phyloP scores from a whole-genome alignment of 2,329 filamentous ascomycete species.

The Calonectria fujianensis region DNA sequence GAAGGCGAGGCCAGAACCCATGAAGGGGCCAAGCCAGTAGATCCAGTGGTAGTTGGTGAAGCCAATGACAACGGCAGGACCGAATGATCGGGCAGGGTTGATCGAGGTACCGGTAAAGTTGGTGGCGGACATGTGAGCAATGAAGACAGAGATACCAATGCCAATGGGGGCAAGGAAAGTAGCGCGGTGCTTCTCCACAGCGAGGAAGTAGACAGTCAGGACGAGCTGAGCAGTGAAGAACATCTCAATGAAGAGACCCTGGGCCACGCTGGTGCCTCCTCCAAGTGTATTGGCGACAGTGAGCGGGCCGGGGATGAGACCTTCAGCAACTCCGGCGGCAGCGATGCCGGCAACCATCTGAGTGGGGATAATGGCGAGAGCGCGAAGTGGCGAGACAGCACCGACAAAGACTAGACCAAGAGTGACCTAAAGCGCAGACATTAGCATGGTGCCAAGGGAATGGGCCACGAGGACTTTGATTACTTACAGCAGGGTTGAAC shows the following conservation, averaged over 20 bases:
- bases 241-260: constrained; percentile 80
- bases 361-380: constrained; percentile 70
- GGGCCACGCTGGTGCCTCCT: constrained; percentile 69
- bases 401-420: constrained; percentile 76
- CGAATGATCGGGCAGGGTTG: constrained; percentile 71
- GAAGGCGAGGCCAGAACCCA: constrained; percentile 70
- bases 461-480: constrained; percentile 8
- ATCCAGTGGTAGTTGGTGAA: constrained; percentile 72
- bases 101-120: constrained; percentile 69
- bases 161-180: constrained; percentile 83
- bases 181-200: constrained; percentile 83
- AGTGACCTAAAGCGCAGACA: constrained; percentile 64
- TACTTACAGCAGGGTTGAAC: constrained; percentile 70
- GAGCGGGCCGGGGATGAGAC: constrained; percentile 74
- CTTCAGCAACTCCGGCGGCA: constrained; percentile 74
- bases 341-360: constrained; percentile 77
- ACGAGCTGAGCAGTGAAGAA: constrained; percentile 79
- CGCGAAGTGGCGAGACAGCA: constrained; percentile 72
- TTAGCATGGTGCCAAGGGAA: constrained; percentile 26
- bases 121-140: constrained; percentile 69
- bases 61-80: constrained; percentile 66
- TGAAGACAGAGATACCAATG: constrained; percentile 82
- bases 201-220: constrained; percentile 81
- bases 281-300: constrained; percentile 74
- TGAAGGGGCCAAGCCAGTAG: constrained; percentile 72